Base-by-base conservation (phyloP, 306 rosid species). In the Herpetospermum pedunculosum region DNA sequence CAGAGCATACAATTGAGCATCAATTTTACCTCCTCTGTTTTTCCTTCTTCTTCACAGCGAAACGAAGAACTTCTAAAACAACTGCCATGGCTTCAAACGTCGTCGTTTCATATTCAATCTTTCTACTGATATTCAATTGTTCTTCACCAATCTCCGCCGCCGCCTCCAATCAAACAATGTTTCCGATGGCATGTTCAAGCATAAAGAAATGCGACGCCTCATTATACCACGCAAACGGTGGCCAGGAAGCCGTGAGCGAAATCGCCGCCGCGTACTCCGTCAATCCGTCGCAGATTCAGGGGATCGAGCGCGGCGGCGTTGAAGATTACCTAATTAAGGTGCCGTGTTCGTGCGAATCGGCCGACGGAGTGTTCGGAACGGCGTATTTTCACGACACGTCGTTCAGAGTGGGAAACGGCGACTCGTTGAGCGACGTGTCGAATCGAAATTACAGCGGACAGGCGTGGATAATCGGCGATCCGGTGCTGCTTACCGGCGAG, bases 341-440 rank as follows among this genome's bases (percentile, higher is more conserved):
- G 3, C 93, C 96, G 59, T 92, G 98, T 77, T 75, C 93, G 26
- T 90, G 97, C 85, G 73, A 46, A 32, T 52, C 78, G 74, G 55
- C 64, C 18, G 54, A 8, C 7, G 82, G 76, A 5, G 80, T 78
- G 58, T 23, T 13, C 1, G 72, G 72, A 41, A 41, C 72, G 18
- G 97, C 87, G 8, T 90, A 84, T 77, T 88, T 87, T 80, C 84
- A 90, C 70, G 78, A 87, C 5, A 80, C 90, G 54, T 38, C 26
- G 57, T 90, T 87, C 85, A 65, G 0, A 6, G 89, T 83, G 67
- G 15, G 75, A 28, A 4, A 0, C 0, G 44, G 71, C 7, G 93
- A 92, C 35, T 74, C 77, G 9, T 83, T 77, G 62, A 38, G 26
- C 30, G 29, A 71, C 23, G 81, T 90, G 30, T 81, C 83, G 0